Evolutionary conservation across 176 grass and related monocot genomes (phyloP).

Genomic region (Bothriochloa decipiens): DNA sequence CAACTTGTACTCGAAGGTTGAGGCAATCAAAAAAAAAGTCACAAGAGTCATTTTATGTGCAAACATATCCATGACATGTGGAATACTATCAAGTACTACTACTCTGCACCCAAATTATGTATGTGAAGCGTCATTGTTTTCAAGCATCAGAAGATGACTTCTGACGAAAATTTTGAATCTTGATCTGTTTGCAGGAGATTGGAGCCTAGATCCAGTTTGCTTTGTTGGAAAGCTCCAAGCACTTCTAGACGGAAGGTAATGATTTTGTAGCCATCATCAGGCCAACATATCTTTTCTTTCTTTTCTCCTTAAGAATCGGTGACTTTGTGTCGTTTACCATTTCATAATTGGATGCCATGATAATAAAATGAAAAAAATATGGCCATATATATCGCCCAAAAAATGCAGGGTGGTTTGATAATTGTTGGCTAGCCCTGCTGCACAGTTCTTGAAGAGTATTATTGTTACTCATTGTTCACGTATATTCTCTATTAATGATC

Average conservation of each 20-base stretch:
- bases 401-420: neutral
- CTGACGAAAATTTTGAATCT: conserved; percentile 1
- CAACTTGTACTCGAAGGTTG: too few relatives aligned
- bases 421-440: neutral
- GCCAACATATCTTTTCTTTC: neutral
- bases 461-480: neutral
- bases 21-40: too few relatives aligned
- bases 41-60: neutral
- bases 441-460: neutral
- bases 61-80: neutral
- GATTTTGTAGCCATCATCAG: neutral
- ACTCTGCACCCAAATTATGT: neutral
- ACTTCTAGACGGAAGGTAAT: conserved; percentile 70
- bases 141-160: conserved; percentile 21
- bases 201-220: conserved; percentile 77
- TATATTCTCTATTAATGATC: neutral
- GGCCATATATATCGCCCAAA: conserved; percentile 24
- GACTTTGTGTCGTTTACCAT: neutral
- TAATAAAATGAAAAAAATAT: conserved; percentile 23
- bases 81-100: conserved; percentile 1
- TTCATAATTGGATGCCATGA: neutral
- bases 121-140: neutral
- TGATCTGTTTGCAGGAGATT: conserved; percentile 72
- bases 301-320: neutral
- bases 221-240: conserved; percentile 72